phyloP scores from a whole-genome alignment of 1,139 yeast genomes.

The Hemisphaericaspora subhashii region DNA sequence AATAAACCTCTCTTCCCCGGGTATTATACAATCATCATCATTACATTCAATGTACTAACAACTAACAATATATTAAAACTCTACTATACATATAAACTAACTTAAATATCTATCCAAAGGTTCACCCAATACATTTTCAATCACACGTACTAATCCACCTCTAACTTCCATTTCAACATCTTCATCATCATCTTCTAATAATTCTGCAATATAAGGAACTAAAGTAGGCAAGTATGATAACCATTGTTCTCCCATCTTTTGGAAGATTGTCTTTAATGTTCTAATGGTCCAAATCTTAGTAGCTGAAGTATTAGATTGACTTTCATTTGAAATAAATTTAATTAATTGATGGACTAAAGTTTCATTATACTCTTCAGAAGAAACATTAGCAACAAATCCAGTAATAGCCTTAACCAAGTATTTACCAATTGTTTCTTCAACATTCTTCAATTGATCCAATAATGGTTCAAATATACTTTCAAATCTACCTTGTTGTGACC shows the following conservation, averaged over 20 bases:
- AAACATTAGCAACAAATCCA: conserved; percentile 68
- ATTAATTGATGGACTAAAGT: conserved; percentile 40
- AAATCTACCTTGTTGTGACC: conserved; percentile 87
- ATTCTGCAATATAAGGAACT: conserved; percentile 93
- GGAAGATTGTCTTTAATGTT: conserved; percentile 77
- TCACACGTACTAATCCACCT: conserved; percentile 86
- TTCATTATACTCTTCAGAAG: conserved; percentile 81
- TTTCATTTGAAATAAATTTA: conserved; percentile 37
- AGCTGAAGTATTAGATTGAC: conserved; percentile 28
- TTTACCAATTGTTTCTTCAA: conserved; percentile 72
- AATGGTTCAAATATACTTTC: conserved; percentile 65
- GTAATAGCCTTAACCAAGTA: conserved; percentile 79
- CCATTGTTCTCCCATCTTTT: conserved; percentile 95
- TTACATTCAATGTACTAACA: neutral
- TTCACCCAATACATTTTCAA: conserved; percentile 91
- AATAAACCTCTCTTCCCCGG: neutral
- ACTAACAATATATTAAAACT: neutral
- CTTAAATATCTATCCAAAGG: conserved; percentile 87
- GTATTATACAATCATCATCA: neutral
- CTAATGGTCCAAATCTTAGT: conserved; percentile 82
- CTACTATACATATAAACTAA: conserved; percentile 25
- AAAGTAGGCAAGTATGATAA: conserved; percentile 85
- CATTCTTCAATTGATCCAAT: conserved; percentile 60
- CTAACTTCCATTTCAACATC: conserved; percentile 89
- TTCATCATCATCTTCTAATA: conserved; percentile 94